These are phyloP conservation scores for Kodamaea alishanica DNA, from an alignment of 1,139 yeast genomes.

Conservation along the genomic window DNA sequence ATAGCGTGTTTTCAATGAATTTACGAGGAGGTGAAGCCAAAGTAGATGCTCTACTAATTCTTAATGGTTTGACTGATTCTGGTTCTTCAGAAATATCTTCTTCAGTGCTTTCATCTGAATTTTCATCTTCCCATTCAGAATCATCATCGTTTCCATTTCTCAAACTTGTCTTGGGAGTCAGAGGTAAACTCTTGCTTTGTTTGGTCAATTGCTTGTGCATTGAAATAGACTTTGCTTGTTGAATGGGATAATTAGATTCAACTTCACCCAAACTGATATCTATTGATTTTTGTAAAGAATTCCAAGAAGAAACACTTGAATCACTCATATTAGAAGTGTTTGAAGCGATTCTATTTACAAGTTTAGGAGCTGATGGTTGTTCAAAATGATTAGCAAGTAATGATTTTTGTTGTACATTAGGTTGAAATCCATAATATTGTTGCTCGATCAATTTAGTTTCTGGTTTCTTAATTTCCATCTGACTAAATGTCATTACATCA, in stretches of 20 bases:
- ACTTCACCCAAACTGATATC: constrained; percentile 21
- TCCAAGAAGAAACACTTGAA: constrained; percentile 26
- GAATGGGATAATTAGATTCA: constrained; percentile 1
- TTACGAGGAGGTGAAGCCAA: neutral
- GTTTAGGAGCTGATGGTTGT: constrained; percentile 1
- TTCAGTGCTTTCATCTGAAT: constrained; percentile 2
- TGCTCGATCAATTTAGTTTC: no score
- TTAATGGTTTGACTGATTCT: constrained; percentile 7
- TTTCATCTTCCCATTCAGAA: constrained; percentile 1
- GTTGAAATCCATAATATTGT: no score
- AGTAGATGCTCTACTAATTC: constrained; percentile 12
- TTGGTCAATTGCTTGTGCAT: neutral
- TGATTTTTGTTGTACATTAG: no score
- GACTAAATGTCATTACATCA: constrained; percentile 25
- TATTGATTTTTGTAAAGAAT: constrained; percentile 34
- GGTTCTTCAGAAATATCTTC: neutral
- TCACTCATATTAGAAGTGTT: constrained; percentile 9
- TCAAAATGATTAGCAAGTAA: neutral
- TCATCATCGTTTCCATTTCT: no score
- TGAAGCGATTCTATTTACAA: constrained; percentile 8
- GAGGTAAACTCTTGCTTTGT: constrained; percentile 5
- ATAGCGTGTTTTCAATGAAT: neutral
- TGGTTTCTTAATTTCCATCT: constrained; percentile 3
- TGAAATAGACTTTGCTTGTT: neutral
- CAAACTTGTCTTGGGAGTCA: constrained; percentile 1